These are phyloP conservation scores for Ramalina intermedia DNA, from an alignment of 495 filamentous ascomycete genomes.

Conservation along the genomic window DNA sequence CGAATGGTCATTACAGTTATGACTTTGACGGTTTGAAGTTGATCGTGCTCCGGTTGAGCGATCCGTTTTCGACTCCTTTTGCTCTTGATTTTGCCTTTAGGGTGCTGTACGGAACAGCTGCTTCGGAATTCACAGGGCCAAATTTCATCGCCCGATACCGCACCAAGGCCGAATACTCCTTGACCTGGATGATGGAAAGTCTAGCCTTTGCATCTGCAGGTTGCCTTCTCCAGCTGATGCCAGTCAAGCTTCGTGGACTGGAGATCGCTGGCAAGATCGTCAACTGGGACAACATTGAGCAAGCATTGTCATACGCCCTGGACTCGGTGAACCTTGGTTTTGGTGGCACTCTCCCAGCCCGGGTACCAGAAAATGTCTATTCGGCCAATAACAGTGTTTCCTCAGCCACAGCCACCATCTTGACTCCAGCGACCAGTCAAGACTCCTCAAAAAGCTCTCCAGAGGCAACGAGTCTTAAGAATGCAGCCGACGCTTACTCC, in stretches of 20 bases:
- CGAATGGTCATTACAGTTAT: slow-evolving; percentile 5
- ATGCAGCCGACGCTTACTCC: neutral
- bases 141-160: neutral
- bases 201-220: slow-evolving; percentile 40
- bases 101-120: slow-evolving; percentile 32
- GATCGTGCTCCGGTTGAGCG: slow-evolving; percentile 29
- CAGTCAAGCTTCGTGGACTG: slow-evolving; percentile 29
- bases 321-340: slow-evolving; percentile 26
- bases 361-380: neutral
- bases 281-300: slow-evolving; percentile 39
- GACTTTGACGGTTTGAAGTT: slow-evolving; percentile 12
- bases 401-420: slow-evolving; percentile 14
- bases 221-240: slow-evolving; percentile 29
- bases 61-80: slow-evolving; percentile 34
- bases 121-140: slow-evolving; percentile 11
- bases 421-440: slow-evolving; percentile 23
- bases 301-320: slow-evolving; percentile 27
- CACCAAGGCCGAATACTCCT: slow-evolving; percentile 16
- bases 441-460: neutral
- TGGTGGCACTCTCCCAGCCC: neutral
- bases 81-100: slow-evolving; percentile 32
- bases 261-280: slow-evolving; percentile 32
- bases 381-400: slow-evolving; percentile 12
- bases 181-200: slow-evolving; percentile 30
- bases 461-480: neutral